phyloP scores from a whole-genome alignment of 1,284 basidiomycete species.

The Microbotryum violaceum region DNA sequence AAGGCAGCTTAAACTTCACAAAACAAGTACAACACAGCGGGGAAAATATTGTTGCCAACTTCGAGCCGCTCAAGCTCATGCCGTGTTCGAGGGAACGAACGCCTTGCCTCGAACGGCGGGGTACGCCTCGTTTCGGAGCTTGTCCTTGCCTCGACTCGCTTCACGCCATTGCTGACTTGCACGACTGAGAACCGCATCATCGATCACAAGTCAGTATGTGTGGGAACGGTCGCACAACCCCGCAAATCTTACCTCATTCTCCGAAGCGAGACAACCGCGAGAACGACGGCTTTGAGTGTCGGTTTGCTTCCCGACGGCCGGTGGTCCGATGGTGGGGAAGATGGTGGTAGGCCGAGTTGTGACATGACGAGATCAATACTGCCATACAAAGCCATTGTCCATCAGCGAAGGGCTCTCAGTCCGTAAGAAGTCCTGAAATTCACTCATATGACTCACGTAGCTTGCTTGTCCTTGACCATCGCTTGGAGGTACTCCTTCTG shows the following conservation, averaged over 20 bases:
- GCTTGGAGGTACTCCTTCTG: conserved; percentile 67
- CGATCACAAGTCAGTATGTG: not conserved
- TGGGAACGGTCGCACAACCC: not conserved
- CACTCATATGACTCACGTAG: conserved; percentile 17
- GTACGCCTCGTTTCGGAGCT: conserved; percentile 30
- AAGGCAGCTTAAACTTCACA: too few species aligned
- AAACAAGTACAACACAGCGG: too few species aligned
- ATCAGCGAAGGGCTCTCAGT: not conserved
- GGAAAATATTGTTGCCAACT: too few species aligned
- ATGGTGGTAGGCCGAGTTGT: conserved; percentile 11
- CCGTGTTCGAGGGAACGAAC: conserved; percentile 4
- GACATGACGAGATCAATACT: conserved; percentile 24
- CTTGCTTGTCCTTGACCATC: conserved; percentile 28
- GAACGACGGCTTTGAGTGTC: conserved; percentile 22
- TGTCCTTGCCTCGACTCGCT: conserved; percentile 20
- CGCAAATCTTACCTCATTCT: conserved; percentile 27
- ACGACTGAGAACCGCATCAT: conserved; percentile 1
- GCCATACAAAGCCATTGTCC: not conserved
- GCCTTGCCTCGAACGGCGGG: conserved; percentile 27
- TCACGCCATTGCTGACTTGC: conserved; percentile 21
- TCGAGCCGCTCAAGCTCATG: too few species aligned
- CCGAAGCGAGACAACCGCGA: conserved; percentile 24
- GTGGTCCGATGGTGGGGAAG: conserved; percentile 8
- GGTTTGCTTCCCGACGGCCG: conserved; percentile 1
- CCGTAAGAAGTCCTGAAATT: not conserved